phyloP scores from a whole-genome alignment of 129 eudicot species.

The Centella asiatica region DNA sequence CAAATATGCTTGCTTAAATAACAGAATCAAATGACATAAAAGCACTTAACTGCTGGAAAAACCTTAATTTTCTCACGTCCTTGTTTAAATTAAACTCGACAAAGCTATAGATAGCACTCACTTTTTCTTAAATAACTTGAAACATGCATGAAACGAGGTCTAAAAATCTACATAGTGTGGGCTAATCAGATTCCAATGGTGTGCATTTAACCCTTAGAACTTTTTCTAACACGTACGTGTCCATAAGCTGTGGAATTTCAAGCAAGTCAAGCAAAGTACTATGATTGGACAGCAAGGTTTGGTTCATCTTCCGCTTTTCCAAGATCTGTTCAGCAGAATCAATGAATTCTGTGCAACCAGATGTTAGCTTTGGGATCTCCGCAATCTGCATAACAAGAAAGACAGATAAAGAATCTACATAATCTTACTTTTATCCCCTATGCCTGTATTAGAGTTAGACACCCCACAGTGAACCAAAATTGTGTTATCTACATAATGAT shows the following conservation, averaged over 20 bases:
- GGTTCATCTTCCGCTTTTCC: constrained; percentile 96
- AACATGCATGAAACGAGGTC: background rate
- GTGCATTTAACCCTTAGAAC: constrained; percentile 16
- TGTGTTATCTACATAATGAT: background rate
- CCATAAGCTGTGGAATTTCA: constrained; percentile 99
- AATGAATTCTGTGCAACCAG: constrained; percentile 92
- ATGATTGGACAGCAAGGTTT: constrained; percentile 75
- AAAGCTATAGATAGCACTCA: background rate
- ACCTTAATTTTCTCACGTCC: too few species aligned
- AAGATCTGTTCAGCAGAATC: constrained; percentile 83
- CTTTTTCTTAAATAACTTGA: constrained; percentile 9
- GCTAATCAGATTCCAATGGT: constrained; percentile 4
- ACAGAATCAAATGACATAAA: too few species aligned
- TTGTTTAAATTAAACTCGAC: background rate
- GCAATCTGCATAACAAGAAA: constrained; percentile 53
- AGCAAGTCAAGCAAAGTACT: constrained; percentile 99
- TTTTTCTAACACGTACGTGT: constrained; percentile 66
- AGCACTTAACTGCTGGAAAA: background rate
- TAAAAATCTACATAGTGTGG: background rate
- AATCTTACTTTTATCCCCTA: background rate
- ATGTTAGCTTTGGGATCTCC: constrained; percentile 91
- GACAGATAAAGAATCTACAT: background rate
- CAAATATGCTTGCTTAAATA: background rate
- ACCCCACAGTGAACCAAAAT: too few species aligned
- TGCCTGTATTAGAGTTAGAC: background rate